phyloP scores from a whole-genome alignment of 495 filamentous ascomycete species.

The Penicillium herquei region DNA sequence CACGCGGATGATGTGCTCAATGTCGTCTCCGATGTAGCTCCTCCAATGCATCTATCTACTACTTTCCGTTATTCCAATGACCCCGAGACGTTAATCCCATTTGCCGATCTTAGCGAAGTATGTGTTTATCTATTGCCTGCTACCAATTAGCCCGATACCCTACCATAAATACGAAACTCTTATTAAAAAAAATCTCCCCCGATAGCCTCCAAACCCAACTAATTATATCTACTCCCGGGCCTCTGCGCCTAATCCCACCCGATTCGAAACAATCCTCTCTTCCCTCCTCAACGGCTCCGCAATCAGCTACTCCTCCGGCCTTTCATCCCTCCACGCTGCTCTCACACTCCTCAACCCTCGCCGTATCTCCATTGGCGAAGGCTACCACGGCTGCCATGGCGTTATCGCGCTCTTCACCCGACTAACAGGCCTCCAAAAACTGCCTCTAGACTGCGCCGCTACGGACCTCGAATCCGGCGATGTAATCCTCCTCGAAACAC shows the following conservation, averaged over 20 bases:
- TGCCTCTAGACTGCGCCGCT: conserved; percentile 59
- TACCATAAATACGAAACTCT: too few relatives aligned
- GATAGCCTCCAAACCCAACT: conserved; percentile 12
- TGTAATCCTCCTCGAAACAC: conserved; percentile 88
- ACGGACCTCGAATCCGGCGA: conserved; percentile 67
- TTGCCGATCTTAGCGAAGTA: conserved; percentile 36
- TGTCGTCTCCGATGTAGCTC: conserved; percentile 71
- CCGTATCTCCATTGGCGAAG: conserved; percentile 72
- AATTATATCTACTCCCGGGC: conserved; percentile 74
- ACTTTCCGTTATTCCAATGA: conserved; percentile 78
- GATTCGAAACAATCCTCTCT: conserved; percentile 80
- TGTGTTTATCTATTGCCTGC: conserved; percentile 9
- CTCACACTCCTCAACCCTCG: conserved; percentile 75
- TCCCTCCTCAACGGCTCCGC: conserved; percentile 66
- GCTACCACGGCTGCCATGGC: conserved; percentile 93
- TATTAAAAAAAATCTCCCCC: too few relatives aligned
- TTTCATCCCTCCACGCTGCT: conserved; percentile 82
- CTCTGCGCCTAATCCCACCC: conserved; percentile 69
- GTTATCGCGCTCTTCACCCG: conserved; percentile 68
- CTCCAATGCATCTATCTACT: conserved; percentile 81
- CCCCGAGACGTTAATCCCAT: conserved; percentile 58
- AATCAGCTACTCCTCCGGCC: conserved; percentile 79
- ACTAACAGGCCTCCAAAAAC: conserved; percentile 65
- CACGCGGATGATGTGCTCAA: conserved; percentile 84
- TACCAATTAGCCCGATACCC: too few relatives aligned